phyloP scores from a whole-genome alignment of 1,139 yeast species.

The Trichomonascaceae sp. region DNA sequence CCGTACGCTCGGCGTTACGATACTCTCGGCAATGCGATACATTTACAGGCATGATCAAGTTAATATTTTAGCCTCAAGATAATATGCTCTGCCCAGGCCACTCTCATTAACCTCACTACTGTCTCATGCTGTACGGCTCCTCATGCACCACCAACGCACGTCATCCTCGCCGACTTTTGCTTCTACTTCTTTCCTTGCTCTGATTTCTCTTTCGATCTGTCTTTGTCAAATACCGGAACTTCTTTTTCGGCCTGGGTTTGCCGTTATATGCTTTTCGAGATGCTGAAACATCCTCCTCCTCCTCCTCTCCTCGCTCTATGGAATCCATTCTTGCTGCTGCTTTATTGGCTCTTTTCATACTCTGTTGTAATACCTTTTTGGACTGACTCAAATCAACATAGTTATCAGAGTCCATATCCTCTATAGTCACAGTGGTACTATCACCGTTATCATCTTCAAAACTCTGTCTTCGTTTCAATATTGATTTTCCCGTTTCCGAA shows the following conservation, averaged over 20 bases:
- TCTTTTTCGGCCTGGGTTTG: conserved; percentile 49
- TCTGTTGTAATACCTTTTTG: conserved; percentile 32
- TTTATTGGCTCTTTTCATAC: conserved; percentile 31
- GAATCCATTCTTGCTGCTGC: conserved; percentile 22
- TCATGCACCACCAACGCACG: neutral
- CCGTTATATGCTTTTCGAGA: neutral
- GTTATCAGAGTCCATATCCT: conserved; percentile 24
- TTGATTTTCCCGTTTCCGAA: conserved; percentile 26
- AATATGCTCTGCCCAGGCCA: no score
- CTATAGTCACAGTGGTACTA: conserved; percentile 26
- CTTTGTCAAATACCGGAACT: conserved; percentile 79
- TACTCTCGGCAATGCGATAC: no score
- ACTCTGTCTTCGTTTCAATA: conserved; percentile 64
- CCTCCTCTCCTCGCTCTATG: neutral
- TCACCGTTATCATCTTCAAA: conserved; percentile 26
- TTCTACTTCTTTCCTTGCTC: conserved; percentile 43
- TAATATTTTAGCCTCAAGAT: no score
- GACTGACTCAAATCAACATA: conserved; percentile 28
- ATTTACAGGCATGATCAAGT: no score
- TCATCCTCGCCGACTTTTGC: neutral
- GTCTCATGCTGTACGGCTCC: neutral
- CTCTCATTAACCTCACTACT: no score
- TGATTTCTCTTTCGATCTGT: conserved; percentile 66
- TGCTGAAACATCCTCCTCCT: neutral
- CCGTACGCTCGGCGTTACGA: no score